phyloP scores from a whole-genome alignment of 2,329 filamentous ascomycete species.

The Phaeosphaeria sp. region DNA sequence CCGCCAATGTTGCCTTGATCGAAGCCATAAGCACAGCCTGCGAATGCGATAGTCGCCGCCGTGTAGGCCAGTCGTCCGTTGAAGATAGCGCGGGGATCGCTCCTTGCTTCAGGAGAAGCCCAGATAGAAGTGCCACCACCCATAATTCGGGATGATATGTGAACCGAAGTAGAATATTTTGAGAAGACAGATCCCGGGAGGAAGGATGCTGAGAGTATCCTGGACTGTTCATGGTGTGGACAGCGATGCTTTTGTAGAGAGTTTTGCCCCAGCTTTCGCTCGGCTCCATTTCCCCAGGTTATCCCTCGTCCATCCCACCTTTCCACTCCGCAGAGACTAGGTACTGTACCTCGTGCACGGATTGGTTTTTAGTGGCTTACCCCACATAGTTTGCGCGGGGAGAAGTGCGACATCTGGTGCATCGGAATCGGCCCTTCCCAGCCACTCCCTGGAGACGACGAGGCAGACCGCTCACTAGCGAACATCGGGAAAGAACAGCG shows the following conservation, averaged over 20 bases:
- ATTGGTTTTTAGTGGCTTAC: neutral
- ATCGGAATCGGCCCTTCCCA: neutral
- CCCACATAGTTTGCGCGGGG: neutral
- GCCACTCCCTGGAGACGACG: neutral
- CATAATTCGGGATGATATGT: conserved; percentile 29
- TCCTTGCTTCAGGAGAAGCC: conserved; percentile 47
- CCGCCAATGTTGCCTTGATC: conserved; percentile 52
- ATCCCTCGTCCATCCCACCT: neutral
- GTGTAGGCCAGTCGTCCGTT: conserved; percentile 45
- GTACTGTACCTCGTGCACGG: neutral
- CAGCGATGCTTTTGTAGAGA: neutral
- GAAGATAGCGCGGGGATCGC: conserved; percentile 49
- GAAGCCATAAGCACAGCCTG: conserved; percentile 51
- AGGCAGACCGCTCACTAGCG: neutral
- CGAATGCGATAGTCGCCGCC: conserved; percentile 45
- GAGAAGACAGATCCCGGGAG: neutral
- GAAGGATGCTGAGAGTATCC: neutral
- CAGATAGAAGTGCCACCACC: conserved; percentile 50
- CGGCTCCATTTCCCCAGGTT: neutral
- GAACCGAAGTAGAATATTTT: neutral
- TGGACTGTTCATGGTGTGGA: neutral
- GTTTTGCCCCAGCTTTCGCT: neutral
- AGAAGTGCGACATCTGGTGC: neutral
- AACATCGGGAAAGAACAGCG: neutral
- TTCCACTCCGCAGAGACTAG: neutral